Evolutionary conservation across 2,329 filamentous ascomycete genomes (phyloP), one percentile per base, ranked within the genome.

Genomic region (Celoporthe dispersa): DNA sequence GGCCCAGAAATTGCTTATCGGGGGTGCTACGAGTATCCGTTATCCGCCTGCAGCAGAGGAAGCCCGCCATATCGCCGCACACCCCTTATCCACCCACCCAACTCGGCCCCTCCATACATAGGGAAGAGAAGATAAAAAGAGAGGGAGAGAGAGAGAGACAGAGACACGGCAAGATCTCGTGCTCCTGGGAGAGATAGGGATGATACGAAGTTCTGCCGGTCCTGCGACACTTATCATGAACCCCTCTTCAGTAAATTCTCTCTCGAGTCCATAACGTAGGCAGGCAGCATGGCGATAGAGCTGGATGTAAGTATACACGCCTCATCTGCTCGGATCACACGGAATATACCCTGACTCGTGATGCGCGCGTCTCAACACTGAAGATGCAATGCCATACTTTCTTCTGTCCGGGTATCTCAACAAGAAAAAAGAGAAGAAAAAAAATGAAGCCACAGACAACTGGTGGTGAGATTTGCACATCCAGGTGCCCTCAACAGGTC

Each of bases 1-100:
- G 57, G 33, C 57, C 57, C 57, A 60, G 31, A 37, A 60, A 57
- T 37, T 37, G 53, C 33, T 60, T 60, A 60, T 60, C 57, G 53
- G 53, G 53, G 28, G 51, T 16, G 28, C 28, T 57, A 14, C 53
- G 53, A 35, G 12, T 57, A 25, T 55, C 25, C 14, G 53, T 16
- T 57, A 57, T 57, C 53, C 53, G 53, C 53, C 53, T 31, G 53
- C 53, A 33, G 25, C 25, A 28, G 48, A 16, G 14, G n/a, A n/a
- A 7, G 19, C 11, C 22, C 41, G 22, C 16, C 44, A n/a, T 48
- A 48, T 48, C 44, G 44, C n/a, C n/a, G n/a, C n/a, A n/a, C n/a
- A n/a, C 44, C 53, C 16, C 11, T 16, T 57, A 57, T 12, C 28
- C 53, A 16, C 53, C 53, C 53, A 28, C 53, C 53, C 53, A 57